Evolutionary conservation across 2,329 filamentous ascomycete genomes (phyloP), one percentile per base, ranked within the genome.

Genomic region (Penicillium fuscoglaucum): DNA sequence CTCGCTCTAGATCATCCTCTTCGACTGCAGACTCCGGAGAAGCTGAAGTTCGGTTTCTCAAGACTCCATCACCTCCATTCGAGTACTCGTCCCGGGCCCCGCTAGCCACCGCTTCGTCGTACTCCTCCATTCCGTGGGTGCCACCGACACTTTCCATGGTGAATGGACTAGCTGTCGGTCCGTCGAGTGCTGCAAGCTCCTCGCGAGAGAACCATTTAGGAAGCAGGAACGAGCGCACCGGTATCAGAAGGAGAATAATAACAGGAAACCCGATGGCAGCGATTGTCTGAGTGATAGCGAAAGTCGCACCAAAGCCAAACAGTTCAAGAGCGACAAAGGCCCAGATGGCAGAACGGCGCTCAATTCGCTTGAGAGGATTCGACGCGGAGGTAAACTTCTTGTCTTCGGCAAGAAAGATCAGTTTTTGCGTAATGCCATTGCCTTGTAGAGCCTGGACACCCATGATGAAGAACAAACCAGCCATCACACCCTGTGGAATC

Each of bases 401-500:
- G 74, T 93, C 90, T 61, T 85, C 83, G 1, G 80, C 75, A 1
- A 93, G 80, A 72, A 90, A 93, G 24, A 91, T 72, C 9, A 93
- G 72, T 74, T 93, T 93, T 60, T 82, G 77, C 0, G 89, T 93
- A 70, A 93, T 90, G 24, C 90, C 90, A 70, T 93, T 93, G 26
- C 78, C 87, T 69, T 87, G 83, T 33, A 93, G 84, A 3, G 90
- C 90, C 76, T 93, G 88, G 60, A 90, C 82, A 43, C 90, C 90
- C 90, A 93, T 93, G 71, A 91, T 84, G 76, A 93, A 93, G 80
- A 93, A 93, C 28, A 93, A 82, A 0, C 90, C 90, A 0, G 90
- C 90, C 55, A 93, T 83, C 1, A 93, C 89, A 59, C 87, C 89
- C 69, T 92, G 89, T 0, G 90, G 90, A 64, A 93, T 90, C 10